A percentile compares a stretch with the other conserved stretches of the same genome.
Evolutionary conservation across 2,329 filamentous ascomycete species (phyloP).

Genomic region (Trichoderma arundinaceum): DNA sequence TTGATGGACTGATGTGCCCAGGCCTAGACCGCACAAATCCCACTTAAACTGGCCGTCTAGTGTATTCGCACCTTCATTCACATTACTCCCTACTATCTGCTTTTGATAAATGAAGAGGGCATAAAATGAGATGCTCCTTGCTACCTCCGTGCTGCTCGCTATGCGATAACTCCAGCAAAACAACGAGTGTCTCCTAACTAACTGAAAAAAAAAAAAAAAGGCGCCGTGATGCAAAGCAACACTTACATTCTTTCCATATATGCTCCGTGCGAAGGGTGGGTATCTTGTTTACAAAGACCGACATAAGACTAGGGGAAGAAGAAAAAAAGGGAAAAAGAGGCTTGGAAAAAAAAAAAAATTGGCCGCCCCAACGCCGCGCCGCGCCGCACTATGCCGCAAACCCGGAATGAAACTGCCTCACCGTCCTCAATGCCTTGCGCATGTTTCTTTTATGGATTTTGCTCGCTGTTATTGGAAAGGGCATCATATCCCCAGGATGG

Average conservation of each 20-base stretch:
- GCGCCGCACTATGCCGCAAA: constrained; percentile 27
- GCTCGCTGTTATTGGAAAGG: background rate
- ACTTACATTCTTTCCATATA: background rate
- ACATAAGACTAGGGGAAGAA: background rate
- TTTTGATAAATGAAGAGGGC: background rate
- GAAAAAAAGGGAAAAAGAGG: background rate
- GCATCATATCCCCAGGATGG: constrained; percentile 43
- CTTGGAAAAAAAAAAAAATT: background rate
- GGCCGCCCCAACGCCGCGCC: constrained; percentile 20
- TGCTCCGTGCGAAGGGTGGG: background rate
- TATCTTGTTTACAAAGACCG: background rate
- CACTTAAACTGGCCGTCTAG: constrained; percentile 1
- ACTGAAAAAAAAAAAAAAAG: background rate
- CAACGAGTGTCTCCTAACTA: background rate
- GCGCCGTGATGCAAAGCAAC: background rate
- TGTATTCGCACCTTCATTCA: background rate
- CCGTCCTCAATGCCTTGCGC: background rate
- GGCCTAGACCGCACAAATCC: background rate
- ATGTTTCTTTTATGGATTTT: background rate
- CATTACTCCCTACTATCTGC: background rate
- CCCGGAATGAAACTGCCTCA: constrained; percentile 1
- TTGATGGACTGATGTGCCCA: background rate
- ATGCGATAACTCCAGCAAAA: background rate
- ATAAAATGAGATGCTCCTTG: background rate
- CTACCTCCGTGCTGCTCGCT: background rate